Conservation (phyloP, 2,329 filamentous ascomycete genomes). For the Balansia obtecta region DNA sequence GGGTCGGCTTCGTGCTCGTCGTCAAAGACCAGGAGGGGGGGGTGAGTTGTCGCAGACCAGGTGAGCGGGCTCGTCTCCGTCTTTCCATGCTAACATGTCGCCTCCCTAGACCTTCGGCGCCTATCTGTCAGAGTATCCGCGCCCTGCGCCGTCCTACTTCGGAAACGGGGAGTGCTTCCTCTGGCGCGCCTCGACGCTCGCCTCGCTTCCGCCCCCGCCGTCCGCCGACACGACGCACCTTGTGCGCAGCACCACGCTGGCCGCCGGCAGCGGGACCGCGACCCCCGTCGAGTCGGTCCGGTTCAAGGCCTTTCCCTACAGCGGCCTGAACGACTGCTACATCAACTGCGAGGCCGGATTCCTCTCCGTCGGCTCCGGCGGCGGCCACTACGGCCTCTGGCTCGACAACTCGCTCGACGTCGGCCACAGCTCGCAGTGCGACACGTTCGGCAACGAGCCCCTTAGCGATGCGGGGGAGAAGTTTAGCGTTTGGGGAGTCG, state of each 20-base stretch:
- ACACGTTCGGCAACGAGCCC: slow-evolving; percentile 90
- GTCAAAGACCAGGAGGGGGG: slow-evolving; percentile 66
- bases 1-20: slow-evolving; percentile 83
- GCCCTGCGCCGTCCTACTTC: slow-evolving; percentile 73
- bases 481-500: slow-evolving; percentile 81
- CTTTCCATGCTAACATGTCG: slow-evolving; percentile 2
- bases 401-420: slow-evolving; percentile 74
- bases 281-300: slow-evolving; percentile 57
- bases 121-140: slow-evolving; percentile 82
- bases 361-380: slow-evolving; percentile 74
- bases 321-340: slow-evolving; percentile 91
- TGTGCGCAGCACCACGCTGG: slow-evolving; percentile 27
- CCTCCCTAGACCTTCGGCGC: slow-evolving; percentile 64
- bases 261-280: slow-evolving; percentile 14
- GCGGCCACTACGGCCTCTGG: slow-evolving; percentile 90
- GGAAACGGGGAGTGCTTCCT: slow-evolving; percentile 91
- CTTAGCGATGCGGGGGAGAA: slow-evolving; percentile 87
- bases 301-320: slow-evolving; percentile 96
- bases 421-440: slow-evolving; percentile 71
- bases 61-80: no score
- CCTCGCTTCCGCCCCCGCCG: slow-evolving; percentile 38
- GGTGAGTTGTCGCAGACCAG: no score
- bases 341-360: slow-evolving; percentile 83
- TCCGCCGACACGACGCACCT: slow-evolving; percentile 39
- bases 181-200: slow-evolving; percentile 46